These are phyloP conservation scores for Aspergillus sp. DNA, from an alignment of 2,329 filamentous ascomycete species.

Conservation along the genomic window DNA sequence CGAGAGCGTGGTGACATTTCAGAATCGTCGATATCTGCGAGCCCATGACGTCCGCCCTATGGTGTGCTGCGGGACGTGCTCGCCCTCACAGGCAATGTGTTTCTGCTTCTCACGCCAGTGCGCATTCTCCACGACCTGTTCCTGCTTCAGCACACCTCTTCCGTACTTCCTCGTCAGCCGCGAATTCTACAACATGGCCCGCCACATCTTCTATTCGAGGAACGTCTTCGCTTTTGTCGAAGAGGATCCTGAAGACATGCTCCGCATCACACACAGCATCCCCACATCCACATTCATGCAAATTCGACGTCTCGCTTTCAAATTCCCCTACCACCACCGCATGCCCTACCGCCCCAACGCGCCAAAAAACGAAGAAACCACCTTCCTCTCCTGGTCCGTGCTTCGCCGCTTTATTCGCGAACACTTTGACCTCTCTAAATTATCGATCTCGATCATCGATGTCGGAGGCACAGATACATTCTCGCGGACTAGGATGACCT, in stretches of 20 bases:
- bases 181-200: constrained; percentile 16
- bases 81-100: constrained; percentile 12
- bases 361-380: constrained; percentile 5
- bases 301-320: constrained; percentile 16
- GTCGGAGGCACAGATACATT: constrained; percentile 5
- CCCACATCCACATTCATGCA: constrained; percentile 13
- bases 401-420: constrained; percentile 23
- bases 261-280: constrained; percentile 13
- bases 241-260: constrained; percentile 16
- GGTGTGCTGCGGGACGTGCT: constrained; percentile 19
- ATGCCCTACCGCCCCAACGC: not conserved
- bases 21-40: constrained; percentile 10
- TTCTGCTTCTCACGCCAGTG: constrained; percentile 17
- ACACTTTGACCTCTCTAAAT: constrained; percentile 15
- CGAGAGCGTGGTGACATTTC: constrained; percentile 9
- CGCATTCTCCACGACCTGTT: constrained; percentile 18
- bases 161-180: constrained; percentile 20
- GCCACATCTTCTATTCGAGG: constrained; percentile 15
- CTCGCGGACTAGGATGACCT: not conserved
- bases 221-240: constrained; percentile 17
- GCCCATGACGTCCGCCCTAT: constrained; percentile 2
- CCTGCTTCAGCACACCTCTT: constrained; percentile 16
- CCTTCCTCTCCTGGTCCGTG: constrained; percentile 15
- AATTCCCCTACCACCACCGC: constrained; percentile 12
- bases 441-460: constrained; percentile 17